These are phyloP conservation scores for Cordyceps cateniannulata DNA, from an alignment of 2,329 filamentous ascomycete species.

Conservation along the genomic window DNA sequence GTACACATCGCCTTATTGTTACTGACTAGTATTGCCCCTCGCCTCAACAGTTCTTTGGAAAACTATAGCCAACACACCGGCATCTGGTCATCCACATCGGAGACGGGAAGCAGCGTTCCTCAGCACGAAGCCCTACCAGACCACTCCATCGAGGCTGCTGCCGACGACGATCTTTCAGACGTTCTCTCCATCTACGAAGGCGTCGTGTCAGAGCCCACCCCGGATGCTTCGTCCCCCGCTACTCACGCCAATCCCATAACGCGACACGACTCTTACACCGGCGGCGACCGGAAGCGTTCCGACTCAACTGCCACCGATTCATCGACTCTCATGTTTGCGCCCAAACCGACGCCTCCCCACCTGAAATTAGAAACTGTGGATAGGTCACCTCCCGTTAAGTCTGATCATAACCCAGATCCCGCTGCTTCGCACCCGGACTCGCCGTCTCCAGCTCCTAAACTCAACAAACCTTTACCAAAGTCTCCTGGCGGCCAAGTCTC, in stretches of 20 bases:
- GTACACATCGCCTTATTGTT: not conserved
- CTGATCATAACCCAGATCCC: constrained; percentile 21
- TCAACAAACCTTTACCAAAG: constrained; percentile 49
- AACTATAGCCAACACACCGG: constrained; percentile 13
- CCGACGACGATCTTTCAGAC: constrained; percentile 28
- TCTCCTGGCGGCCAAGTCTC: constrained; percentile 42
- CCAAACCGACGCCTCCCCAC: constrained; percentile 46
- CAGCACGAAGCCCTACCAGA: constrained; percentile 17
- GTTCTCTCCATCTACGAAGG: constrained; percentile 39
- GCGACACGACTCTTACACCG: constrained; percentile 22
- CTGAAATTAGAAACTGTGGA: constrained; percentile 42
- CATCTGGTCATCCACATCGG: constrained; percentile 10
- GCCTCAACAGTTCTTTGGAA: constrained; percentile 20
- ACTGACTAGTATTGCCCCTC: constrained; percentile 24
- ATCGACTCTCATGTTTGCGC: constrained; percentile 37
- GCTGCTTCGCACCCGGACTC: constrained; percentile 20
- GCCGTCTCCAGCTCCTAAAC: constrained; percentile 29
- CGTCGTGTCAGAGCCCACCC: constrained; percentile 21
- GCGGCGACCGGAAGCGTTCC: constrained; percentile 27
- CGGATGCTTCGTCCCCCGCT: constrained; percentile 23
- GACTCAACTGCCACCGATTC: not conserved
- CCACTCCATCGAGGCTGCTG: not conserved
- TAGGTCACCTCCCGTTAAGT: constrained; percentile 17
- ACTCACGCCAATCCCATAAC: constrained; percentile 14
- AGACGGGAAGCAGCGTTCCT: constrained; percentile 34